A percentile compares a stretch with the other conserved stretches of the same genome.
These are phyloP conservation scores for Daldinia sp. DNA, from an alignment of 2,329 filamentous ascomycete species.

Conservation along the genomic window DNA sequence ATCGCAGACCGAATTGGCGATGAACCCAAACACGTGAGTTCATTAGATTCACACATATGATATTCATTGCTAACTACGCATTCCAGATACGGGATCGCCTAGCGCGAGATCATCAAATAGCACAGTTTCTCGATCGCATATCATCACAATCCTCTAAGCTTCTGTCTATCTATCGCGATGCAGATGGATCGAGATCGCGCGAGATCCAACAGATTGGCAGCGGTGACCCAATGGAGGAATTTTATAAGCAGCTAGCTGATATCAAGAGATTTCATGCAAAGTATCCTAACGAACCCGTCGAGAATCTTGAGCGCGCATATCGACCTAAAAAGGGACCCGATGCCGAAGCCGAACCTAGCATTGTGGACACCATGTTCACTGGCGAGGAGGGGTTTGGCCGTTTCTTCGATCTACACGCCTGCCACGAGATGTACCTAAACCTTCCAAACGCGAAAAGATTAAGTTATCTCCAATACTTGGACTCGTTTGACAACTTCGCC, in stretches of 20 bases:
- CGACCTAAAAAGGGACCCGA: constrained; percentile 74
- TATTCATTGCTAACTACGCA: constrained; percentile 26
- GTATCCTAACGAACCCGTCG: constrained; percentile 94
- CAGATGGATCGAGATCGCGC: constrained; percentile 74
- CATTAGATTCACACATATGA: neutral
- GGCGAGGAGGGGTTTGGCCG: constrained; percentile 94
- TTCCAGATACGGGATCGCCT: constrained; percentile 85
- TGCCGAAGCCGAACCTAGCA: constrained; percentile 71
- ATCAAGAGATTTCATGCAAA: constrained; percentile 90
- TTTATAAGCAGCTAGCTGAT: constrained; percentile 84
- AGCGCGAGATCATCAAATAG: constrained; percentile 90
- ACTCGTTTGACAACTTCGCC: constrained; percentile 88
- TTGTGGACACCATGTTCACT: constrained; percentile 92
- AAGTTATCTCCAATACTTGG: constrained; percentile 92
- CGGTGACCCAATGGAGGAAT: constrained; percentile 89
- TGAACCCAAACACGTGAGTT: constrained; percentile 85
- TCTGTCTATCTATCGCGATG: constrained; percentile 86
- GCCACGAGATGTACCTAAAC: constrained; percentile 92
- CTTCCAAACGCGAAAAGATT: constrained; percentile 86
- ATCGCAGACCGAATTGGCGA: constrained; percentile 90
- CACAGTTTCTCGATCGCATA: constrained; percentile 87
- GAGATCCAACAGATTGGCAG: constrained; percentile 88
- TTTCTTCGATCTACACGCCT: constrained; percentile 87
- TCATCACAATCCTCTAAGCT: constrained; percentile 86
- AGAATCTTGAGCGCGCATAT: constrained; percentile 95